phyloP scores from a whole-genome alignment of 2,329 filamentous ascomycete genomes.

The Xylariaceae sp. region DNA sequence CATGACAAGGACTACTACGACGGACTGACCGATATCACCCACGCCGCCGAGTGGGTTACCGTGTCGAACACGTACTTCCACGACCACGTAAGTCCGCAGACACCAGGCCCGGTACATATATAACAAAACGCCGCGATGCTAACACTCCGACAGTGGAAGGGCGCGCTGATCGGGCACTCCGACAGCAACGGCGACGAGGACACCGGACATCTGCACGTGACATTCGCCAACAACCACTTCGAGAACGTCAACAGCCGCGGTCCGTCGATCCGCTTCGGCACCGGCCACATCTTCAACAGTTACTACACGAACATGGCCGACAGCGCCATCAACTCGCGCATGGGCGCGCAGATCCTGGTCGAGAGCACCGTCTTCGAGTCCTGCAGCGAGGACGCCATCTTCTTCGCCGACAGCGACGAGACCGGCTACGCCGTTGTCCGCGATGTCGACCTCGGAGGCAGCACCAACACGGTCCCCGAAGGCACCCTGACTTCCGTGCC shows the following conservation, averaged over 20 bases:
- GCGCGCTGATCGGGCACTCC: conserved; percentile 52
- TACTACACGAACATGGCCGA: conserved; percentile 44
- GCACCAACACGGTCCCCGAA: conserved; percentile 50
- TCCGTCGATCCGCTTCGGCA: conserved; percentile 60
- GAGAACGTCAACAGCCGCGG: conserved; percentile 58
- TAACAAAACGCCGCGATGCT: neutral
- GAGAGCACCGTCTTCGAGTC: conserved; percentile 46
- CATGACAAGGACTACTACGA: conserved; percentile 73
- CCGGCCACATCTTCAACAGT: conserved; percentile 51
- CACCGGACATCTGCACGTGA: conserved; percentile 65
- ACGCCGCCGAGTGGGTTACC: conserved; percentile 64
- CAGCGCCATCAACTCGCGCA: conserved; percentile 52
- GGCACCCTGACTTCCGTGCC: conserved; percentile 56
- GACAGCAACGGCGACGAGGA: conserved; percentile 64
- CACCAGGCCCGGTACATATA: neutral
- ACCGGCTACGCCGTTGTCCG: conserved; percentile 46
- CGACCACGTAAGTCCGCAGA: conserved; percentile 49
- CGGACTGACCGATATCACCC: conserved; percentile 65
- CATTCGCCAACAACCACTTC: conserved; percentile 75
- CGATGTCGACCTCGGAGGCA: conserved; percentile 49
- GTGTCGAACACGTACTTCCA: conserved; percentile 46
- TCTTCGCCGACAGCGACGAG: conserved; percentile 42
- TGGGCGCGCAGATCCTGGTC: conserved; percentile 52
- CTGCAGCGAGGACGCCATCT: conserved; percentile 30
- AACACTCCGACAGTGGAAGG: conserved; percentile 23